Evolutionary conservation across 805 yeast species (phyloP), one percentile per base, ranked within the genome.

Genomic region (baker's yeast (Saccharomyces cerevisiae)): DNA sequence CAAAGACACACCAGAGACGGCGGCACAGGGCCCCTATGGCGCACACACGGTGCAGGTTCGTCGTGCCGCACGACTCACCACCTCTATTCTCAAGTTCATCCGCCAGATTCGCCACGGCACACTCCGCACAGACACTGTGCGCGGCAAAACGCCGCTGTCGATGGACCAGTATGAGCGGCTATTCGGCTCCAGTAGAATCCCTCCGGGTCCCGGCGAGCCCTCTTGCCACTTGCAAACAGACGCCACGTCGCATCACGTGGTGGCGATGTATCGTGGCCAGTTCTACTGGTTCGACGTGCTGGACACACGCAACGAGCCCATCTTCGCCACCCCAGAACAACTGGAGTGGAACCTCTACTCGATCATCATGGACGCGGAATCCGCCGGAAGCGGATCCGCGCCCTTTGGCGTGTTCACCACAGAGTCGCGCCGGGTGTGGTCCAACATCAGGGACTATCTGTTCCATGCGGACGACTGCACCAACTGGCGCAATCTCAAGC

Each of bases 211-310:
- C 2, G 95, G 96, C 2, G 65, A 61, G 46, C 54, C 58, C 22
- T 64, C 72, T 0, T 90, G 97, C 69, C 81, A 87, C 53, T 82
- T 90, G 83, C 96, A 89, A 70, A 80, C 88, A 1, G 96, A 88
- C 69, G 67, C 77, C 6, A 75, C 82, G 9, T 83, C 94, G 1
- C 86, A 83, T 63, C 97, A 90, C 69, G 82, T 90, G 41, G 84
- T 89, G 9, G 91, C 90, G 14, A 73, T 89, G 68, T 83, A 89
- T 57, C 84, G 87, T 64, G 87, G 96, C 1, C 96, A 90, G 70
- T 88, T 89, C 69, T 90, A 90, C 72, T 90, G 97, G 96, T 90
- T 90, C 67, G 96, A 90, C 66, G 97, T 90, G 1, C 73, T 90
- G 61, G 95, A 89, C 69, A 76, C 77, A 50, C 73, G 82, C 58